Evolutionary conservation across 1,139 yeast genomes (phyloP), one percentile per base, ranked within the genome.

Genomic region (Meyerozyma guilliermondii): DNA sequence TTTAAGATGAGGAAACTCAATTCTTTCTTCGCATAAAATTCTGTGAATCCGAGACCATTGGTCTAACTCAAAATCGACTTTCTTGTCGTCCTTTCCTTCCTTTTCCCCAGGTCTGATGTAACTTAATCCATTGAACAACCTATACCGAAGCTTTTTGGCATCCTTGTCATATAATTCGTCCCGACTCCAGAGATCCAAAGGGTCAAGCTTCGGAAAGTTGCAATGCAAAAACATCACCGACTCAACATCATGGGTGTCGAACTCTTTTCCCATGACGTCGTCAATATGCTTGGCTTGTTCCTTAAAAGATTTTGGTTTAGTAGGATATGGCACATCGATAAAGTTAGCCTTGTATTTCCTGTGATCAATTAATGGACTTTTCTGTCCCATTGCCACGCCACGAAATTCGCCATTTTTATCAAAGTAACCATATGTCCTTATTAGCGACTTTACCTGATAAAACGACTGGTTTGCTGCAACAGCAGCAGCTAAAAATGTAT

Each of bases 401-500:
- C 64, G 60, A 42, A 62, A 68, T 3, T 53, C 46, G 4, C 50
- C 51, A 17, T 52, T 46, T 6, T 53, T 48, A 39, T 62, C 65
- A 16, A 50, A 31, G 43, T 66, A 66, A 1, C 75, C 74, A 38
- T 56, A 45, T 1, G 74, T 63, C 37, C 49, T 48, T 18, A 69
- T 63, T 41, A 50, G 58, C 2, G 71, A 61, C 42, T 53, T 73
- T 7, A 80, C 76, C 54, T 79, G 85, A 53, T 80, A 80, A 41
- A 66, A 78, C n/a, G 67, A 74, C 23, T 2, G 64, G 62, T 46
- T 75, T 68, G 1, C 64, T 60, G 8, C 71, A 65, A 62, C 58
- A 1, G 84, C 82, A 1, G 83, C 85, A 0, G 83, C 76, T 20
- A 69, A 66, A 53, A 79, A 80, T 0, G 87, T 81, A 47, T 81